Conservation (phyloP, 2,329 filamentous ascomycete genomes). For the Incumbomyces delicatus region DNA sequence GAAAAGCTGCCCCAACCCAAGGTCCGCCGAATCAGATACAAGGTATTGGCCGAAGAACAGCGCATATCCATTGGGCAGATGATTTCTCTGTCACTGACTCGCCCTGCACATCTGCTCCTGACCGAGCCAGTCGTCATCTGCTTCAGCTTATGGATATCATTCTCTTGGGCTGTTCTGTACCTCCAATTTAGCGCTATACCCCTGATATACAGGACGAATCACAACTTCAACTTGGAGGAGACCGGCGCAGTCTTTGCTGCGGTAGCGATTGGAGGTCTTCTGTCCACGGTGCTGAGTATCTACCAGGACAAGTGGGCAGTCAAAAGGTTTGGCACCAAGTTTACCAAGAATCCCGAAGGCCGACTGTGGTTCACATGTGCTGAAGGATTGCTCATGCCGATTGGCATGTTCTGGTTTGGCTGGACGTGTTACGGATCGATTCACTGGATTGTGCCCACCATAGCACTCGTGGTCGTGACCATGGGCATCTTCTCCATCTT, state of each 20-base stretch:
- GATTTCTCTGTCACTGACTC: slow-evolving; percentile 18
- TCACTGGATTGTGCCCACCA: slow-evolving; percentile 62
- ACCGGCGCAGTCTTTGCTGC: slow-evolving; percentile 64
- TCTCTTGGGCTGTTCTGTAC: slow-evolving; percentile 83
- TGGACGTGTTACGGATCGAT: slow-evolving; percentile 51
- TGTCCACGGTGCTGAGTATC: slow-evolving; percentile 61
- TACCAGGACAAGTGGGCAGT: slow-evolving; percentile 54
- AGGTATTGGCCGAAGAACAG: slow-evolving; percentile 15
- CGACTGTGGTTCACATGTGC: slow-evolving; percentile 76
- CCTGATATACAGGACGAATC: slow-evolving; percentile 59
- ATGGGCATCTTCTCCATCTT: slow-evolving; percentile 84
- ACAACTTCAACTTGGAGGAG: slow-evolving; percentile 58
- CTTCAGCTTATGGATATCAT: slow-evolving; percentile 82
- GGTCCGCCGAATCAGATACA: slow-evolving; percentile 14
- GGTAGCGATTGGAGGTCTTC: slow-evolving; percentile 55
- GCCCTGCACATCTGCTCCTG: slow-evolving; percentile 41
- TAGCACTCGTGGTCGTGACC: slow-evolving; percentile 63
- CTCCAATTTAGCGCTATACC: slow-evolving; percentile 74
- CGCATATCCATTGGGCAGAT: slow-evolving; percentile 16
- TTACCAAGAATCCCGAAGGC: slow-evolving; percentile 53
- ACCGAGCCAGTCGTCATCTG: slow-evolving; percentile 55
- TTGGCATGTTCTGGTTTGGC: slow-evolving; percentile 71
- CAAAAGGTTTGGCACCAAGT: slow-evolving; percentile 24
- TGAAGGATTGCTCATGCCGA: slow-evolving; percentile 64
- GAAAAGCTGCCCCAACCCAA: neutral